These are phyloP conservation scores for Coniochaeta hoffmannii DNA, from an alignment of 2,329 filamentous ascomycete genomes.

Conservation along the genomic window DNA sequence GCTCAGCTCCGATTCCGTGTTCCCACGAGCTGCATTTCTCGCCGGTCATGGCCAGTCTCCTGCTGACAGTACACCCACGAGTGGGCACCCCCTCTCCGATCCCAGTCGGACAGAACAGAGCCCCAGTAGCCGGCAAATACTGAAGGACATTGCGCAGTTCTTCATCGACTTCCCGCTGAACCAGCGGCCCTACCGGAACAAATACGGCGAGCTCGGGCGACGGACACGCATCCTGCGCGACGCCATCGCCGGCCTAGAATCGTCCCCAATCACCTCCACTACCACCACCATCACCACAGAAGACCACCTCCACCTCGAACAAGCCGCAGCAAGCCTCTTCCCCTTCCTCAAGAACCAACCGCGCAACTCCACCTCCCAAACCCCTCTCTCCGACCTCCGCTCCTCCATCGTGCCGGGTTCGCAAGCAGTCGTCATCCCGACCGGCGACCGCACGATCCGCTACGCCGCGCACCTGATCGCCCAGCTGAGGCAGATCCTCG, in stretches of 20 bases:
- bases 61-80: no score
- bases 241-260: slow-evolving; percentile 13
- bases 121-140: neutral
- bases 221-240: slow-evolving; percentile 15
- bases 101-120: neutral
- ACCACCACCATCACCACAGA: no score
- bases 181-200: slow-evolving; percentile 19
- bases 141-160: slow-evolving; percentile 9
- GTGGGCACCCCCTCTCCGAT: neutral
- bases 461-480: slow-evolving; percentile 27
- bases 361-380: slow-evolving; percentile 2
- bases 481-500: slow-evolving; percentile 21
- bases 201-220: slow-evolving; percentile 25
- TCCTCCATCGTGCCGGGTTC: slow-evolving; percentile 12
- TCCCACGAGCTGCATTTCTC: neutral
- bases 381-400: slow-evolving; percentile 13
- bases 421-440: slow-evolving; percentile 27
- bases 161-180: slow-evolving; percentile 21
- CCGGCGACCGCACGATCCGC: slow-evolving; percentile 22
- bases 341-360: slow-evolving; percentile 16
- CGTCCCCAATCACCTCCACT: neutral
- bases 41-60: neutral
- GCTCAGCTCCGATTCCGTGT: neutral
- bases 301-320: slow-evolving; percentile 7
- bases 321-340: slow-evolving; percentile 13